Evolutionary conservation across 805 yeast genomes (phyloP).

Genomic region (Nakazawaea peltata): DNA sequence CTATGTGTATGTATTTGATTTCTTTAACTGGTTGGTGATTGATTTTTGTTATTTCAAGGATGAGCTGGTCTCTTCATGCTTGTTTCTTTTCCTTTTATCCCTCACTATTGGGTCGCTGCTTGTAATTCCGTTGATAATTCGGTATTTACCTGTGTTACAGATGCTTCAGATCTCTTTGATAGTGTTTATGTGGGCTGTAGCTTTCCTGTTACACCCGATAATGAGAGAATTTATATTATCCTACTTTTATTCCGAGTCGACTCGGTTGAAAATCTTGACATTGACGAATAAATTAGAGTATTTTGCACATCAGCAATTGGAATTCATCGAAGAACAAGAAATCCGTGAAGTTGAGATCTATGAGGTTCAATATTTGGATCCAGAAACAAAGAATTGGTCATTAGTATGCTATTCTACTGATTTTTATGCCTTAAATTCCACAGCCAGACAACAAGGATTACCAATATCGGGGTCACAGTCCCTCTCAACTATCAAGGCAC

Average conservation of each 20-base stretch:
- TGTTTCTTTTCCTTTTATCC: slow-evolving; percentile 32
- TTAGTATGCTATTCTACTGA: slow-evolving; percentile 50
- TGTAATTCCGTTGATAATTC: slow-evolving; percentile 12
- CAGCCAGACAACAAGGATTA: slow-evolving; percentile 22
- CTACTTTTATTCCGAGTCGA: slow-evolving; percentile 52
- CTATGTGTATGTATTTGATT: slow-evolving; percentile 58
- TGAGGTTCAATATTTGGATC: slow-evolving; percentile 54
- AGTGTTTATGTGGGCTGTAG: slow-evolving; percentile 39
- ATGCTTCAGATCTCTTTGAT: slow-evolving; percentile 28
- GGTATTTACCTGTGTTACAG: slow-evolving; percentile 4
- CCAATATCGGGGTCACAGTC: slow-evolving; percentile 20
- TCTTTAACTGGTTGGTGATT: slow-evolving; percentile 34
- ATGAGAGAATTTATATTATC: slow-evolving; percentile 39
- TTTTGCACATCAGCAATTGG: slow-evolving; percentile 29
- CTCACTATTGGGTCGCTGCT: background rate
- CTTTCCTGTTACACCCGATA: slow-evolving; percentile 43
- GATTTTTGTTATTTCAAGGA: slow-evolving; percentile 59
- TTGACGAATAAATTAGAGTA: slow-evolving; percentile 42
- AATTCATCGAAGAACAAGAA: slow-evolving; percentile 31
- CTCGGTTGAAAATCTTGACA: slow-evolving; percentile 42
- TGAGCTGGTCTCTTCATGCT: slow-evolving; percentile 47
- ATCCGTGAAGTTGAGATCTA: slow-evolving; percentile 51
- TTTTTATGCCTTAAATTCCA: slow-evolving; percentile 43
- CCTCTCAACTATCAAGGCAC: slow-evolving; percentile 42
- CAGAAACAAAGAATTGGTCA: slow-evolving; percentile 50